These are phyloP conservation scores for Penicillium manginii DNA, from an alignment of 495 filamentous ascomycete genomes.

Conservation along the genomic window DNA sequence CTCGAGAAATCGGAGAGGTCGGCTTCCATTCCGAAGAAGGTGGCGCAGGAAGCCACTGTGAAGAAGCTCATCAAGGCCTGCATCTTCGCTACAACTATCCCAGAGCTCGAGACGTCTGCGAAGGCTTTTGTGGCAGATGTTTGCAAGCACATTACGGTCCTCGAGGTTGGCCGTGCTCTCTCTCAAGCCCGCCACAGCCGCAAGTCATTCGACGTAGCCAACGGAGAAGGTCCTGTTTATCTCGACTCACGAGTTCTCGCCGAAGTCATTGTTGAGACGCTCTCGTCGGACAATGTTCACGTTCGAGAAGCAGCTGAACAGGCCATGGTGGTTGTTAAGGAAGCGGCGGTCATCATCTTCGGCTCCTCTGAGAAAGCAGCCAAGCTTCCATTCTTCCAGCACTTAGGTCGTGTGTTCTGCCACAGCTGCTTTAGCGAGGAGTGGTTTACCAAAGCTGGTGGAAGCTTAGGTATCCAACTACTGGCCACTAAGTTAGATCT, in stretches of 20 bases:
- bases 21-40: slow-evolving; percentile 82
- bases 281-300: slow-evolving; percentile 77
- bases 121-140: slow-evolving; percentile 74
- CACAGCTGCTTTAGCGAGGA: slow-evolving; percentile 96
- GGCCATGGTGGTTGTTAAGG: slow-evolving; percentile 74
- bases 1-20: slow-evolving; percentile 71
- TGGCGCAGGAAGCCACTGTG: slow-evolving; percentile 76
- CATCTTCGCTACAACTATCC: slow-evolving; percentile 82
- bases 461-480: slow-evolving; percentile 84
- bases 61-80: slow-evolving; percentile 87
- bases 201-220: slow-evolving; percentile 77
- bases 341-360: slow-evolving; percentile 79
- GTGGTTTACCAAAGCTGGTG: slow-evolving; percentile 96
- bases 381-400: slow-evolving; percentile 78
- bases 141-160: slow-evolving; percentile 83
- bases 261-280: slow-evolving; percentile 82
- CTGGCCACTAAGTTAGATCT: slow-evolving; percentile 79
- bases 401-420: slow-evolving; percentile 79
- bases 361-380: slow-evolving; percentile 70
- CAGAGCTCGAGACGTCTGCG: slow-evolving; percentile 75
- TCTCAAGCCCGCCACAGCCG: slow-evolving; percentile 71
- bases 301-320: slow-evolving; percentile 85
- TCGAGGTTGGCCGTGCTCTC: slow-evolving; percentile 85
- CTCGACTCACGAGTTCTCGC: slow-evolving; percentile 85
- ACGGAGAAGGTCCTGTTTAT: slow-evolving; percentile 83